Conservation (phyloP, 108 stramenopile genomes). For the Fistulifera solaris region DNA sequence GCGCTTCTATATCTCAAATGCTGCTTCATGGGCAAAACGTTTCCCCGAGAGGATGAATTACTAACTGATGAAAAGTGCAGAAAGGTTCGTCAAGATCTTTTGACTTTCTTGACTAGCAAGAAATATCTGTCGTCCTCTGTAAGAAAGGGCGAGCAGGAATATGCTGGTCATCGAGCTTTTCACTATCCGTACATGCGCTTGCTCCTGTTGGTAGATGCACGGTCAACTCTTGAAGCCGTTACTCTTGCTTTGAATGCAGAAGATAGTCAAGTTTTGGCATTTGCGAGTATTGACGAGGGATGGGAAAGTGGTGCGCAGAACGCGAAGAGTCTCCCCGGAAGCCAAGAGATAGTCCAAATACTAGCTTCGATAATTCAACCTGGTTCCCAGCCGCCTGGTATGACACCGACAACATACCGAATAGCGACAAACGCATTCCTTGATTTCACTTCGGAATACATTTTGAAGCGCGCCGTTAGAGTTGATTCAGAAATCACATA, state of each 20-base stretch:
- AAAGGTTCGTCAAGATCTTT: conserved; percentile 37
- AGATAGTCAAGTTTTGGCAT: conserved; percentile 4
- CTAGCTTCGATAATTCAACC: conserved; percentile 55
- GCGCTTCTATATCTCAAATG: conserved; percentile 61
- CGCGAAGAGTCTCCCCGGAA: conserved; percentile 20
- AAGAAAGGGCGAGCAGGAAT: conserved; percentile 7
- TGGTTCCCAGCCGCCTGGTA: conserved; percentile 13
- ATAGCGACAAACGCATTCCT: conserved; percentile 53
- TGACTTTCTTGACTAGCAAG: conserved; percentile 38
- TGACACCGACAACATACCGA: no score
- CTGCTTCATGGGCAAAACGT: conserved; percentile 60
- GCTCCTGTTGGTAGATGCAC: conserved; percentile 62
- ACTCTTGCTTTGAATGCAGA: conserved; percentile 66
- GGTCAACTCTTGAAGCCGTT: conserved; percentile 62
- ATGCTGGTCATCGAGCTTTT: conserved; percentile 35
- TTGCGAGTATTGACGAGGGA: no score
- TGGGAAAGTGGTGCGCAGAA: background rate
- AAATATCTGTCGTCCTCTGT: conserved; percentile 14
- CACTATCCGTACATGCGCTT: conserved; percentile 65
- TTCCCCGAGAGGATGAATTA: conserved; percentile 50
- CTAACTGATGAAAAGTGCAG: conserved; percentile 26
- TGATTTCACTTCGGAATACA: conserved; percentile 77
- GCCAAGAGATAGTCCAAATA: conserved; percentile 45
- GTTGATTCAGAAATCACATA: conserved; percentile 45
- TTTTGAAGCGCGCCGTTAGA: conserved; percentile 48